phyloP scores from a whole-genome alignment of 495 filamentous ascomycete species.

The Neurospora sp. region DNA sequence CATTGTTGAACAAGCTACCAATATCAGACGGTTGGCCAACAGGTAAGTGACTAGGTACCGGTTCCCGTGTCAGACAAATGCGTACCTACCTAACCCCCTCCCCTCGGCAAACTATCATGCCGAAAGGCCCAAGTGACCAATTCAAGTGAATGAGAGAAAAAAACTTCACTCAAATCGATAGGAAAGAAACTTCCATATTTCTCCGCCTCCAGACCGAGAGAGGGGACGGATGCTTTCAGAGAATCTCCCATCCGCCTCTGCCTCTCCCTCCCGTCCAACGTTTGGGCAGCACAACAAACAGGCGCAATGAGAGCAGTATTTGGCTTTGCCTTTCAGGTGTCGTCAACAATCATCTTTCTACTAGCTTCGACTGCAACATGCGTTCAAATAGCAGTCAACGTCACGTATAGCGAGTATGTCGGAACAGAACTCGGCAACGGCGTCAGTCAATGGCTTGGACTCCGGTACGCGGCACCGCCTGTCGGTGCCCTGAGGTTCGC shows the following conservation, averaged over 20 bases:
- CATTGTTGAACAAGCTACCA: background rate
- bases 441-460: conserved; percentile 30
- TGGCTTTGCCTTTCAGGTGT: background rate
- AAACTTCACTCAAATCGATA: background rate
- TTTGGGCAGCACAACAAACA: background rate
- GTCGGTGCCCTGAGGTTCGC: conserved; percentile 26
- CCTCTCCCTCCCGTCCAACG: background rate
- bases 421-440: conserved; percentile 17
- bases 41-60: background rate
- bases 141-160: background rate
- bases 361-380: background rate
- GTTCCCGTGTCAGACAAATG: background rate
- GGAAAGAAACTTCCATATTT: background rate
- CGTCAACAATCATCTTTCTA: background rate
- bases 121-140: background rate
- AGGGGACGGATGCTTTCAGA: background rate
- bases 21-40: background rate
- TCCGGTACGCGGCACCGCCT: conserved; percentile 35
- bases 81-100: background rate
- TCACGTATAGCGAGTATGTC: conserved; percentile 31
- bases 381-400: conserved; percentile 14
- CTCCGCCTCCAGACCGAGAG: background rate
- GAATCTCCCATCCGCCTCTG: background rate
- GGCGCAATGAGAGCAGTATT: background rate
- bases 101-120: background rate